phyloP scores from a whole-genome alignment of 345 rosid genomes.

The Pelargonium nanum region DNA sequence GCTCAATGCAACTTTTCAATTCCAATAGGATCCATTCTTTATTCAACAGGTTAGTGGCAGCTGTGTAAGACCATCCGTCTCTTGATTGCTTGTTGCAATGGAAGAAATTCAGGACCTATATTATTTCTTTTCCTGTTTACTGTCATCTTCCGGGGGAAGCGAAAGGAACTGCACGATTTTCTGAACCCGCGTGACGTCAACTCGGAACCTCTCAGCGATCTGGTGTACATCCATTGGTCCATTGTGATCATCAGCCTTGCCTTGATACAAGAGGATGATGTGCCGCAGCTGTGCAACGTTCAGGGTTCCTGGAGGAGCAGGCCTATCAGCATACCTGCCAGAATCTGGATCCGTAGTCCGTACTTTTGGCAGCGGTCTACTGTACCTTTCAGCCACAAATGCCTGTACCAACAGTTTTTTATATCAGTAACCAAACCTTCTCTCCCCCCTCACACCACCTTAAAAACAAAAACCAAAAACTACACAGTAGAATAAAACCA shows the following conservation, averaged over 20 bases:
- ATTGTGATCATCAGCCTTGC: constrained; percentile 60
- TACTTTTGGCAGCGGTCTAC: constrained; percentile 75
- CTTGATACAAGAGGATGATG: constrained; percentile 63
- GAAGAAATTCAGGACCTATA: constrained; percentile 1
- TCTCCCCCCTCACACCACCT: neutral
- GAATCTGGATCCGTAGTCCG: constrained; percentile 56
- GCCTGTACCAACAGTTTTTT: constrained; percentile 42
- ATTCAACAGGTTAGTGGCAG: no score
- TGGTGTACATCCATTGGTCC: constrained; percentile 52
- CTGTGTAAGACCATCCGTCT: no score
- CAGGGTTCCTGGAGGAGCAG: constrained; percentile 57
- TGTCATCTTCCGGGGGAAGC: constrained; percentile 52
- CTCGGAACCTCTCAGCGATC: constrained; percentile 57
- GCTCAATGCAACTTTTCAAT: no score
- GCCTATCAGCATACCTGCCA: constrained; percentile 48
- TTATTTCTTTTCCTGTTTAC: constrained; percentile 13
- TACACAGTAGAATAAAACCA: no score
- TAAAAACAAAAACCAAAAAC: no score
- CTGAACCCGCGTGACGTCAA: constrained; percentile 52
- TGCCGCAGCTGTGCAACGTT: constrained; percentile 67
- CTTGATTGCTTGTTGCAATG: no score
- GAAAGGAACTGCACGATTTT: constrained; percentile 47
- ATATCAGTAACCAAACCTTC: neutral
- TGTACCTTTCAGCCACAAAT: constrained; percentile 44
- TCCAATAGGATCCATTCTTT: no score